Percentiles rank a stretch among this genome's conserved stretches.
Conservation (phyloP, 495 filamentous ascomycete genomes). For the Neurospora intermedia region DNA sequence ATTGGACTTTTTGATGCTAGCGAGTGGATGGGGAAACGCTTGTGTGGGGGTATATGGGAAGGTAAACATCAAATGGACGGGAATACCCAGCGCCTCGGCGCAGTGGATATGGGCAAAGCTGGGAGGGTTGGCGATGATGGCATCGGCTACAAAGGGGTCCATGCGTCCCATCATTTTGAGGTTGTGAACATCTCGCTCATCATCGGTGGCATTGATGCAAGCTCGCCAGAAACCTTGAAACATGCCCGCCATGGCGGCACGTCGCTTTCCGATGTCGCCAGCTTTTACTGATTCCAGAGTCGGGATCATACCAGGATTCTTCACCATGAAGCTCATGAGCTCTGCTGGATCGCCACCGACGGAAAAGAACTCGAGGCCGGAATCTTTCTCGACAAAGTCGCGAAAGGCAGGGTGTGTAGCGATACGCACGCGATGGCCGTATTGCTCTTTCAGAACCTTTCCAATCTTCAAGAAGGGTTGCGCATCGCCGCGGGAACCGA, state of each 20-base stretch:
- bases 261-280: conserved; percentile 57
- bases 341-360: conserved; percentile 71
- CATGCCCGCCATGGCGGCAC: conserved; percentile 57
- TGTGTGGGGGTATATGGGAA: conserved; percentile 62
- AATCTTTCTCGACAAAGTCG: conserved; percentile 53
- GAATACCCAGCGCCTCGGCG: conserved; percentile 70
- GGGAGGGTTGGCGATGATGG: conserved; percentile 77
- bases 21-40: conserved; percentile 62
- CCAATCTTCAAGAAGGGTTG: conserved; percentile 67
- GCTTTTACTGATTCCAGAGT: conserved; percentile 53
- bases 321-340: conserved; percentile 82
- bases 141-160: conserved; percentile 65
- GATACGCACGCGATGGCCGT: conserved; percentile 66
- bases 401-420: conserved; percentile 68
- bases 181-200: conserved; percentile 41
- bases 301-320: conserved; percentile 72
- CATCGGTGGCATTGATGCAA: conserved; percentile 55
- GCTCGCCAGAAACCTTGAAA: conserved; percentile 72
- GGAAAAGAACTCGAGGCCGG: conserved; percentile 63
- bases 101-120: conserved; percentile 74
- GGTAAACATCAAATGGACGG: conserved; percentile 76
- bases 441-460: conserved; percentile 46
- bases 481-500: conserved; percentile 69
- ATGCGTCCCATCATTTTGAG: conserved; percentile 42
- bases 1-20: conserved; percentile 54